Base-by-base conservation (phyloP, 2,329 filamentous ascomycete genomes). In the Fusarium tuaranense region DNA sequence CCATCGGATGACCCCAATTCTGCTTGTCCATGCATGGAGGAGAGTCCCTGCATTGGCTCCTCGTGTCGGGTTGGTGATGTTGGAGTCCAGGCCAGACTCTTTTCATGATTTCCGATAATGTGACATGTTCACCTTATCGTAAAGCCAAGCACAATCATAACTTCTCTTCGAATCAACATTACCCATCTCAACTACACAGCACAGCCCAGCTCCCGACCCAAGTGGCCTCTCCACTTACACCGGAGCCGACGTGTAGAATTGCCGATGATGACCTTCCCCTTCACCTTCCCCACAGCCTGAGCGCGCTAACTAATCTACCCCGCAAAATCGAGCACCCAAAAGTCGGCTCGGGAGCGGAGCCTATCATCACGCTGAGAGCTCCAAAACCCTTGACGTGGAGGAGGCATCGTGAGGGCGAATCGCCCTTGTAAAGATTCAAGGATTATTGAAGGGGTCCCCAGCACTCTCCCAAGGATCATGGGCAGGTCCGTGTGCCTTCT, bases 261-360 rank as follows among this genome's bases (percentile, higher is more conserved):
- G 27, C 38, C 12, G 58, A 61, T 61, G 39, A 27, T 62, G 39
- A 46, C 59, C 59, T 62, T 32, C 30, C 32, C 34, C 55, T 39
- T 59, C 34, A 14, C 4, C 20, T 73, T 71, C 68, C 61, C 75
- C 67, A 75, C 75, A 72, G 53, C 48, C 48, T 18, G 18, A 30
- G 25, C 27, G 18, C 58, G 27, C 48, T 65, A 71, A 38, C 48
- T 72, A 53, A 53, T n/a, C 14, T 53, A 66, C 73, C 68, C 73
- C 73, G 63, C 70, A 73, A 65, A 39, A 20, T 51, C 20, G 6
- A 59, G 48, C 48, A 53, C 18, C 12, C 22, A 39, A 60, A 51
- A 57, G 63, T 51, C 66, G 55, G 61, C 61, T 65, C 34, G 25
- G 61, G 44, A 65, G 69, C 69, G 64, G 71, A 70, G 57, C 66